A percentile compares a stretch with the other conserved stretches of the same genome.
phyloP scores from a whole-genome alignment of 2,329 filamentous ascomycete genomes.

The Ilyonectria robusta region DNA sequence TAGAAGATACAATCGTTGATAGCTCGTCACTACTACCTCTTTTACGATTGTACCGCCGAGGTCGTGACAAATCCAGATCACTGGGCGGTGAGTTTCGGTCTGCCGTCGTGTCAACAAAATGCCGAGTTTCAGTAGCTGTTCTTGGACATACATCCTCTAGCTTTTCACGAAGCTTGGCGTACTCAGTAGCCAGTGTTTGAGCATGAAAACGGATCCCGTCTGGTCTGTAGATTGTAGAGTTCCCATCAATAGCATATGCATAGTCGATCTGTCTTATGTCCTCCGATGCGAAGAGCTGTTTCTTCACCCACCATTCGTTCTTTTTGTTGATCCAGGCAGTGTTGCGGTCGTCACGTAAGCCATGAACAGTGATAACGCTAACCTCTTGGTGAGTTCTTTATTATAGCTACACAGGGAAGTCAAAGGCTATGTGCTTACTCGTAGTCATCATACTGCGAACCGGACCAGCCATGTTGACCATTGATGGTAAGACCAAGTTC shows the following conservation, averaged over 20 bases:
- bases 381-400: neutral
- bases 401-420: neutral
- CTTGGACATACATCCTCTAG: neutral
- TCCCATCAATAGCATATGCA: neutral
- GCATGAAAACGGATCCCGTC: slow-evolving; percentile 5
- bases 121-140: neutral
- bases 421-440: neutral
- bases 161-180: neutral
- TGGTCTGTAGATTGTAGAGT: neutral
- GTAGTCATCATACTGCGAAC: slow-evolving; percentile 8
- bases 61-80: slow-evolving; percentile 14
- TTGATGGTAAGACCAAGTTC: neutral
- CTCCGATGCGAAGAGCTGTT: neutral
- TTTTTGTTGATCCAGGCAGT: slow-evolving; percentile 18
- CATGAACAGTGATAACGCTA: slow-evolving; percentile 31
- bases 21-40: slow-evolving; percentile 2
- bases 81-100: neutral
- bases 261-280: slow-evolving; percentile 6
- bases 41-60: slow-evolving; percentile 20
- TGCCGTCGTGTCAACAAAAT: neutral
- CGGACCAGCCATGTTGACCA: neutral
- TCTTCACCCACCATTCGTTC: slow-evolving; percentile 2
- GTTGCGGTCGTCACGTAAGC: slow-evolving; percentile 26
- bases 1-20: neutral
- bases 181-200: neutral